Evolutionary conservation across 1,284 basidiomycete genomes (phyloP), one percentile per base, ranked within the genome.

Genomic region (Pseudozyma sp.): DNA sequence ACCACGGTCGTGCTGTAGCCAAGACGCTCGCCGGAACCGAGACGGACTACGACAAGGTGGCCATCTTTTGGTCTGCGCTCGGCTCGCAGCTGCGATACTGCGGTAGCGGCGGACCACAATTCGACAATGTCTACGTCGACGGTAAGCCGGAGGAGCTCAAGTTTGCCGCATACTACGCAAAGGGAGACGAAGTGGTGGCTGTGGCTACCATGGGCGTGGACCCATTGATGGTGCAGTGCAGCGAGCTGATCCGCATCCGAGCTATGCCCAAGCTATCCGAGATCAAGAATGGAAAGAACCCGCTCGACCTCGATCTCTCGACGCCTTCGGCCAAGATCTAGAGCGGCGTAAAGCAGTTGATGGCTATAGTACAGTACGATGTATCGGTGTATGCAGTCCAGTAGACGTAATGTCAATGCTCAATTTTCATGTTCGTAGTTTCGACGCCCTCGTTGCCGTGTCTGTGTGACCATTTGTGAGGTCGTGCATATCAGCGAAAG

Each of bases 181-280:
- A 92, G 85, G 87, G 87, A 33, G 90, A 90, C 69, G 90, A 90
- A 74, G 87, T 96, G 54, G 88, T 92, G 19, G 94, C 94, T 4
- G 91, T 95, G 19, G 90, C 92, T 1, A 91, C 90, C 87, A 93
- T 93, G 91, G 90, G 91, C 84, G 89, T 89, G 61, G 92, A 93
- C 79, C 92, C 94, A 0, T 87, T 94, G 42, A 92, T 94, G 57
- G 88, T 89, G 72, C 92, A 93, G 85, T 89, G 90, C 4, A 90
- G 92, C 16, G 93, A 96, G 85, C 87, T 97, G 52, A 85, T 97
- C 77, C 87, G 92, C 49, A 85, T 93, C 47, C 90, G 89, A 14
- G 87, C 91, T 70, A 95, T 97, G 92, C 94, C 93, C 5, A 88
- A 89, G 14, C 87, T 91, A 4, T 87, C 89, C 14, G 92, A 94